Percentiles rank a stretch among this genome's conserved stretches.
Evolutionary conservation across 345 rosid species (phyloP).

Genomic region (Clausena lansium): DNA sequence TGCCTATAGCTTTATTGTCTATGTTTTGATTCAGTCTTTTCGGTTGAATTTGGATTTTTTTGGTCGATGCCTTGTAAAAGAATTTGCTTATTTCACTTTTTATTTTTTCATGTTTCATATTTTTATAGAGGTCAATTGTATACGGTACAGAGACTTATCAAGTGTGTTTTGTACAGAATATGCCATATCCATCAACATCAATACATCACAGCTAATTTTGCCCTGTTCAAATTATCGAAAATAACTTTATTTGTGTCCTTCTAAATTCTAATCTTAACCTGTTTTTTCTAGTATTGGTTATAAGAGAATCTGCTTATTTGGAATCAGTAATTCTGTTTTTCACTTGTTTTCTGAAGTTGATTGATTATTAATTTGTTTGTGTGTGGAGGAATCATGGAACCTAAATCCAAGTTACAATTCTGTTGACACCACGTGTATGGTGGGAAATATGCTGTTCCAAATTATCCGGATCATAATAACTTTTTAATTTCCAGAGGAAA

Average conservation of each 20-base stretch:
- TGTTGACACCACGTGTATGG: background rate
- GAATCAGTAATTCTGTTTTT: background rate
- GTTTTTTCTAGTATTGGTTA: background rate
- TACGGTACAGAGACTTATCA: background rate
- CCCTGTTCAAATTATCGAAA: background rate
- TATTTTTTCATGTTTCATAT: background rate
- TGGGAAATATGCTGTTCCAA: background rate
- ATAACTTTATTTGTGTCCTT: background rate
- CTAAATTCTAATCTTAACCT: background rate
- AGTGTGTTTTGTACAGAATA: background rate
- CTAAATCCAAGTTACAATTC: background rate
- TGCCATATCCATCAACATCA: slow-evolving; percentile 6
- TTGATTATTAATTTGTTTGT: background rate
- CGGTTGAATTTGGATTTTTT: background rate
- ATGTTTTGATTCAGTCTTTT: background rate
- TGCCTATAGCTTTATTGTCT: background rate
- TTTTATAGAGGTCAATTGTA: background rate
- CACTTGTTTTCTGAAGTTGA: background rate
- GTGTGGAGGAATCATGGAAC: background rate
- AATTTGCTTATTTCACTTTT: background rate
- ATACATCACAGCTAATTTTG: background rate
- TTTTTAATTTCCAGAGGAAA: background rate
- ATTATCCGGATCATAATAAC: background rate
- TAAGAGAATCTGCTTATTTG: background rate
- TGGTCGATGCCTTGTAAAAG: background rate